Evolutionary conservation across 176 grass and related monocot species (phyloP).

Genomic region (Otatea glauca): DNA sequence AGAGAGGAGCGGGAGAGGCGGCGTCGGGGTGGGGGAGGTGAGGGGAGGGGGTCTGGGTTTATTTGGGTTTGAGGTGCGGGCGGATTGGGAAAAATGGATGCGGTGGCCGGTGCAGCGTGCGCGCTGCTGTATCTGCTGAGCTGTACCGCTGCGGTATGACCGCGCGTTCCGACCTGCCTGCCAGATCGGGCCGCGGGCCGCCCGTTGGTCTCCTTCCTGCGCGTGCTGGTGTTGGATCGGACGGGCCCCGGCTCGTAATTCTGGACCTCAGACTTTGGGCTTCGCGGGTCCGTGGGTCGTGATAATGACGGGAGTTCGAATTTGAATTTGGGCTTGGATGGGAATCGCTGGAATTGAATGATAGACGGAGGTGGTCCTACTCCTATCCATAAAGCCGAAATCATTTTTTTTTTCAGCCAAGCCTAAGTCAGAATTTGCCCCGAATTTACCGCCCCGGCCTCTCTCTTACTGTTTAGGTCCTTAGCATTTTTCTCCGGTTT

Average conservation of each 20-base stretch:
- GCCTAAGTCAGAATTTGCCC: too few species aligned
- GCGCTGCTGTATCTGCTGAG: background rate
- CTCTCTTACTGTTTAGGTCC: too few species aligned
- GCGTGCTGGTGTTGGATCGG: background rate
- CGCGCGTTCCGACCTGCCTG: background rate
- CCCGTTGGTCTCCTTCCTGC: background rate
- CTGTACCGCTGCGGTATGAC: background rate
- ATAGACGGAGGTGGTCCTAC: too few species aligned
- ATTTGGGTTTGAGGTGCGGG: background rate
- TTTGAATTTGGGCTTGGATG: background rate
- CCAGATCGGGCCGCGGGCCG: background rate
- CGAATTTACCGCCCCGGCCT: too few species aligned
- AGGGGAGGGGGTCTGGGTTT: background rate
- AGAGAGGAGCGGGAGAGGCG: slow-evolving; percentile 1
- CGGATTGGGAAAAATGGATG: background rate
- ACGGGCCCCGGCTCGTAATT: background rate
- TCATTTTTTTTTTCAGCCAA: too few species aligned
- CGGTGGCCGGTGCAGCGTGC: background rate
- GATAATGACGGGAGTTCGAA: background rate
- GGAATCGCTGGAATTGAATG: background rate
- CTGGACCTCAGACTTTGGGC: background rate
- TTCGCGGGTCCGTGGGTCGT: background rate
- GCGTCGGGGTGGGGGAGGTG: background rate
- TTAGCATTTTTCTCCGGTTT: too few species aligned
- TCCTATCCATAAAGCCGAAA: too few species aligned